A percentile compares a stretch with the other conserved stretches of the same genome.
Conservation (phyloP, 768 basidiomycete species). For the Lentinula sp. region DNA sequence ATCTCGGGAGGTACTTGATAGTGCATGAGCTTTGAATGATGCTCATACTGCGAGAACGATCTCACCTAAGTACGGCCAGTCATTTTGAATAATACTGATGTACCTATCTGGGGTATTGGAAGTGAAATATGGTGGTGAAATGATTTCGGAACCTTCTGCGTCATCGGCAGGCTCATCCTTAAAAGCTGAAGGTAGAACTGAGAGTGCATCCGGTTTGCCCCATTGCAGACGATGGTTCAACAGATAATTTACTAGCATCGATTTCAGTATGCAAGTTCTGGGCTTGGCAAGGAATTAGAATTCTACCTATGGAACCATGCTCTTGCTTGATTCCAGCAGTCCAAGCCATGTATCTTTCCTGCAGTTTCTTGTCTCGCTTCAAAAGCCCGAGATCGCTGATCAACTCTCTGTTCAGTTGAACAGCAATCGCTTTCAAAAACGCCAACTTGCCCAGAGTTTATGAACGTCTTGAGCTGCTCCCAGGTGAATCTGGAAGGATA, state of each 20-base stretch:
- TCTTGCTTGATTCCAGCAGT: constrained; percentile 41
- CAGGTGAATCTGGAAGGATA: constrained; percentile 78
- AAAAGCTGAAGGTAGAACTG: constrained; percentile 52
- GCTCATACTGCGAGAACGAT: background rate
- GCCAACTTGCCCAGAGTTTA: constrained; percentile 52
- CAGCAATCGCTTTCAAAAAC: background rate
- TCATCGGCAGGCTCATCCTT: constrained; percentile 17
- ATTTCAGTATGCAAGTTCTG: background rate
- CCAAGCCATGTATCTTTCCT: constrained; percentile 64
- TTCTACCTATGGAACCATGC: constrained; percentile 63
- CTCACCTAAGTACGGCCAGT: constrained; percentile 85
- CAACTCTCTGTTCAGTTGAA: background rate
- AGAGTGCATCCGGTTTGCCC: constrained; percentile 63
- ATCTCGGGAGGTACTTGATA: constrained; percentile 57
- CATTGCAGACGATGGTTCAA: constrained; percentile 64
- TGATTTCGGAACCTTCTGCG: constrained; percentile 7
- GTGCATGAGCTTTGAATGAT: background rate
- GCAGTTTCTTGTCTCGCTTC: constrained; percentile 66
- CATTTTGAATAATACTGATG: constrained; percentile 71
- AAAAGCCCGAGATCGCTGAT: constrained; percentile 75
- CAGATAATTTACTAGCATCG: constrained; percentile 60
- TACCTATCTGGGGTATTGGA: constrained; percentile 51
- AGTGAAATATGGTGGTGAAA: constrained; percentile 57
- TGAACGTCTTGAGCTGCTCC: constrained; percentile 67
- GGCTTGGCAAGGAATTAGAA: background rate